Conservation (phyloP, 202 grass and related monocot species). For the Cymbopogon flexuosus region DNA sequence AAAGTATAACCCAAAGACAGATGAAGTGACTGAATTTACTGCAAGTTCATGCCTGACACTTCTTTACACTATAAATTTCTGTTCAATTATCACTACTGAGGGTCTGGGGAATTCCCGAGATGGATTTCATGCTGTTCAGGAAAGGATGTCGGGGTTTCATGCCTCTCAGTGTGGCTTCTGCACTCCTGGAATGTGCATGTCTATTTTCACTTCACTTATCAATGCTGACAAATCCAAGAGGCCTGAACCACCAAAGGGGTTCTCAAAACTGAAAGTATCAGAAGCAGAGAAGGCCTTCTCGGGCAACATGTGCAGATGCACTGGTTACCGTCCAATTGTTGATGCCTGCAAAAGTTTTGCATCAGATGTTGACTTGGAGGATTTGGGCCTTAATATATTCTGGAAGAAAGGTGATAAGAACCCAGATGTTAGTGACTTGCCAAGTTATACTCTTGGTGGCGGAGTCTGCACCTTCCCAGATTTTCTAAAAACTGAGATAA, state of each 20-base stretch:
- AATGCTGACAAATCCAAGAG: slow-evolving; percentile 62
- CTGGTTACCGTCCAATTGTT: slow-evolving; percentile 64
- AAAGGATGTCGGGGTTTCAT: slow-evolving; percentile 71
- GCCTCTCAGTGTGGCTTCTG: slow-evolving; percentile 90
- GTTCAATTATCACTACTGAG: slow-evolving; percentile 68
- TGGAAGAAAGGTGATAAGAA: slow-evolving; percentile 57
- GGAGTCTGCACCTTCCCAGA: slow-evolving; percentile 72
- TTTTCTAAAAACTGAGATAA: slow-evolving; percentile 73
- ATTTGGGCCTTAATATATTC: slow-evolving; percentile 77
- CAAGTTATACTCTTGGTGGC: slow-evolving; percentile 39
- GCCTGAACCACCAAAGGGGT: slow-evolving; percentile 49
- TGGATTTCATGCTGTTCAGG: slow-evolving; percentile 71
- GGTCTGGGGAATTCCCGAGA: slow-evolving; percentile 50
- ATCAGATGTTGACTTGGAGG: slow-evolving; percentile 71
- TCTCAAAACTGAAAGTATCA: slow-evolving; percentile 58
- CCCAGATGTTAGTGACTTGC: slow-evolving; percentile 44
- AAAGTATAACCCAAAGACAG: slow-evolving; percentile 45
- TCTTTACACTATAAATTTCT: slow-evolving; percentile 68
- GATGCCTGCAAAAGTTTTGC: slow-evolving; percentile 91
- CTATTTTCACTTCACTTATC: slow-evolving; percentile 70
- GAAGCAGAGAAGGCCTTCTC: slow-evolving; percentile 64
- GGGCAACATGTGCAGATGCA: slow-evolving; percentile 80
- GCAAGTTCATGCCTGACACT: slow-evolving; percentile 67
- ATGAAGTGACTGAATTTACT: slow-evolving; percentile 52
- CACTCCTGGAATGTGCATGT: slow-evolving; percentile 96